Percentiles rank a stretch among this genome's conserved stretches.
Evolutionary conservation across 352 stramenopile species (phyloP).

Genomic region (Phytophthora litchii): DNA sequence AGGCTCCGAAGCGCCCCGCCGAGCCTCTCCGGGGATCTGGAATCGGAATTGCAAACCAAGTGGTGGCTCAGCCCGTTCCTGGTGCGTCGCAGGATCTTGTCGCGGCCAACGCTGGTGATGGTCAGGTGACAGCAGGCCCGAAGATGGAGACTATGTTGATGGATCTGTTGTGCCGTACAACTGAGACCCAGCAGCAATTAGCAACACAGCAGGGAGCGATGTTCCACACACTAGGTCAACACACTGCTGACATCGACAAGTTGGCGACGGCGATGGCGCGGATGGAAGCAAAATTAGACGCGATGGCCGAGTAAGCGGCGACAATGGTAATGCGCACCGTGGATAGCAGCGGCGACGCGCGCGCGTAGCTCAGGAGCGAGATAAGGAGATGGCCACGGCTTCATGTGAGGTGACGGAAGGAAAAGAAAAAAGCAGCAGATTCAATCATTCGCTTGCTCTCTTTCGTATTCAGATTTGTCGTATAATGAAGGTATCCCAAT

Average conservation of each 20-base stretch:
- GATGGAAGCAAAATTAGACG: constrained; percentile 91
- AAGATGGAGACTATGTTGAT: constrained; percentile 93
- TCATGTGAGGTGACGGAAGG: constrained; percentile 38
- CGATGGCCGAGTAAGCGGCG: constrained; percentile 67
- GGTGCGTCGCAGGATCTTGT: constrained; percentile 81
- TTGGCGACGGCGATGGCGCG: constrained; percentile 84
- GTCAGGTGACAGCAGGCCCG: constrained; percentile 79
- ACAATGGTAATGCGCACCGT: constrained; percentile 31
- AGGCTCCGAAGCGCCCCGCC: constrained; percentile 37
- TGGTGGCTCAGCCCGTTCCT: constrained; percentile 60
- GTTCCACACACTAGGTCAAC: constrained; percentile 91
- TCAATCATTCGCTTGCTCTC: constrained; percentile 37
- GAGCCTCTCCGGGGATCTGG: constrained; percentile 62
- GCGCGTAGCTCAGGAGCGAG: constrained; percentile 28
- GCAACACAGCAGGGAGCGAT: constrained; percentile 90
- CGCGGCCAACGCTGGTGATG: constrained; percentile 78
- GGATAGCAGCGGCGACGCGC: constrained; percentile 26
- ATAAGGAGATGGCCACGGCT: constrained; percentile 25
- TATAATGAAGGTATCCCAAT: constrained; percentile 18
- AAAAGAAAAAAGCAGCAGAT: constrained; percentile 50
- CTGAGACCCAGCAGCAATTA: constrained; percentile 90
- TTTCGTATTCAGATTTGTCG: constrained; percentile 31
- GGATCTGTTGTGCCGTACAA: constrained; percentile 88
- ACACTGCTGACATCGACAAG: constrained; percentile 90
- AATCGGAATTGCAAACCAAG: constrained; percentile 82